These are phyloP conservation scores for Candida sojae DNA, from an alignment of 1,139 yeast species.

Conservation along the genomic window DNA sequence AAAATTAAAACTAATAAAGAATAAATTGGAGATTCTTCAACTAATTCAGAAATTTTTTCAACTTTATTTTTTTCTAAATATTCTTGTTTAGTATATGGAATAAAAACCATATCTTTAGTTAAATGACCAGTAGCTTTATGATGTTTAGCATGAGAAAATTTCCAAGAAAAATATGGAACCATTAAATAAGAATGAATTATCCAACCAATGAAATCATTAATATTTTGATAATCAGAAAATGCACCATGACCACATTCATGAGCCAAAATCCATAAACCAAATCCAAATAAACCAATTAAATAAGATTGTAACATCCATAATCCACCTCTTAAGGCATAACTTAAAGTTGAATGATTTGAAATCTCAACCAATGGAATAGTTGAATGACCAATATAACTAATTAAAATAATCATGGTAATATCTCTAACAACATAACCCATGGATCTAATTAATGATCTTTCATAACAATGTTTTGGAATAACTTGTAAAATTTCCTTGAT, in stretches of 20 bases:
- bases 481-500: slow-evolving; percentile 72
- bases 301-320: slow-evolving; percentile 43
- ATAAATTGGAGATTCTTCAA: slow-evolving; percentile 74
- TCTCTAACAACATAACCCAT: slow-evolving; percentile 69
- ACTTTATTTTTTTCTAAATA: slow-evolving; percentile 44
- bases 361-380: slow-evolving; percentile 43
- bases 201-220: slow-evolving; percentile 84
- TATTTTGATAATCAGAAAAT: slow-evolving; percentile 66
- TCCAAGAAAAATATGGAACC: slow-evolving; percentile 89
- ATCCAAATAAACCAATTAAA: slow-evolving; percentile 66
- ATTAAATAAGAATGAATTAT: slow-evolving; percentile 72
- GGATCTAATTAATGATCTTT: slow-evolving; percentile 59
- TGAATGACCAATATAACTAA: slow-evolving; percentile 55
- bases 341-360: slow-evolving; percentile 23
- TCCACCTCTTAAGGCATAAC: slow-evolving; percentile 29
- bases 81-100: slow-evolving; percentile 66
- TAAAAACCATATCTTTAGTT: slow-evolving; percentile 79
- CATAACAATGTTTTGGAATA: slow-evolving; percentile 76
- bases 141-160: slow-evolving; percentile 78
- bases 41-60: slow-evolving; percentile 53
- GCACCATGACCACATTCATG: slow-evolving; percentile 94
- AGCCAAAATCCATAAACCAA: slow-evolving; percentile 85
- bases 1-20: slow-evolving; percentile 55
- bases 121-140: slow-evolving; percentile 87
- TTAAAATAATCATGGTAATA: slow-evolving; percentile 48